phyloP scores from a whole-genome alignment of 768 basidiomycete species.

The Termitomyces eurrhizus region DNA sequence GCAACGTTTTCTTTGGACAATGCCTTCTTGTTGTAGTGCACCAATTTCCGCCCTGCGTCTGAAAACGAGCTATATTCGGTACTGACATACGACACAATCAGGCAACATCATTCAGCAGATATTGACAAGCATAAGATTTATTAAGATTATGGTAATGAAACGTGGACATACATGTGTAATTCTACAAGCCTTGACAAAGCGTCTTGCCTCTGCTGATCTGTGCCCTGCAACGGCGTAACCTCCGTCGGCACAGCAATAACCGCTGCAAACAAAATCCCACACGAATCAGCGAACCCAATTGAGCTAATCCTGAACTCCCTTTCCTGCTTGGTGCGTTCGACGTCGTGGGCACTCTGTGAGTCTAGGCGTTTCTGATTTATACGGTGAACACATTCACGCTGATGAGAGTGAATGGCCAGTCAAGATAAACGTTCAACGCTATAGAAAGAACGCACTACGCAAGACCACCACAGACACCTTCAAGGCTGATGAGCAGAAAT shows the following conservation, averaged over 20 bases:
- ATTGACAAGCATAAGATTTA: neutral
- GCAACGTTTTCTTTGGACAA: too few species aligned
- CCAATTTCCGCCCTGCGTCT: too few species aligned
- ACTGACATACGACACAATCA: too few species aligned
- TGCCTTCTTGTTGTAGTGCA: too few species aligned
- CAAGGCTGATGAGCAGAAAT: constrained; percentile 75
- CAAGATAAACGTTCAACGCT: neutral
- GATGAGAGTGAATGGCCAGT: neutral
- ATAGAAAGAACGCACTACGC: constrained; percentile 65
- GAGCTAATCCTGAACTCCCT: constrained; percentile 89
- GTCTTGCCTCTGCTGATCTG: constrained; percentile 69
- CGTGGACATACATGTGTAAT: neutral
- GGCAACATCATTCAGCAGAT: neutral
- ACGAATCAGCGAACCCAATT: constrained; percentile 81
- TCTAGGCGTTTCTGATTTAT: constrained; percentile 71
- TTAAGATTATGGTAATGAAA: neutral
- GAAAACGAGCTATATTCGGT: too few species aligned
- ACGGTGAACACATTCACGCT: constrained; percentile 87
- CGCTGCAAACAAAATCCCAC: constrained; percentile 65
- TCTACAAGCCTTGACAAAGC: constrained; percentile 62
- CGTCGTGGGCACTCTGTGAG: constrained; percentile 39
- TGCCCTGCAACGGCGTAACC: constrained; percentile 64
- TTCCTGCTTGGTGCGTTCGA: constrained; percentile 66
- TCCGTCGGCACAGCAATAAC: constrained; percentile 72
- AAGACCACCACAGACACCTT: constrained; percentile 90